Evolutionary conservation across 768 basidiomycete species (phyloP).

Genomic region (Mycena vulgaris): DNA sequence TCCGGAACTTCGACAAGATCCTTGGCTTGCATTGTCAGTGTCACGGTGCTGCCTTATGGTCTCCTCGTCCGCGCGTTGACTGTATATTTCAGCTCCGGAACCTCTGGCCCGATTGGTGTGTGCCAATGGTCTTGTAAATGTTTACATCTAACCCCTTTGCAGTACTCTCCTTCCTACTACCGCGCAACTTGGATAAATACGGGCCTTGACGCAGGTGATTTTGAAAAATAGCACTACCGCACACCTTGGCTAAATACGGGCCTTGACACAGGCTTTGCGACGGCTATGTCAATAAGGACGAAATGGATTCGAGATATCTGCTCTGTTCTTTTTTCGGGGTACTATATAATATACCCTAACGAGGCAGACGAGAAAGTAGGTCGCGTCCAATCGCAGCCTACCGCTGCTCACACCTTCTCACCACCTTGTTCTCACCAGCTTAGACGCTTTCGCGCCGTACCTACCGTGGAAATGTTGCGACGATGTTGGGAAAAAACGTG

Average conservation of each 20-base stretch:
- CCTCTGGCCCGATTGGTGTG: constrained; percentile 81
- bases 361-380: constrained; percentile 97
- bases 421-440: too few species aligned
- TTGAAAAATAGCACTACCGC: too few species aligned
- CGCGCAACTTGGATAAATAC: constrained; percentile 52
- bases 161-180: constrained; percentile 96
- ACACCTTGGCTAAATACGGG: constrained; percentile 99
- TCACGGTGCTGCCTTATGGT: not conserved
- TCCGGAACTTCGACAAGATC: constrained; percentile 88
- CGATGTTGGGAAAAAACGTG: constrained; percentile 99
- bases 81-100: constrained; percentile 80
- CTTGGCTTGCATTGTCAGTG: constrained; percentile 84
- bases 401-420: not conserved
- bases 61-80: constrained; percentile 16
- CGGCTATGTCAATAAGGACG: constrained; percentile 92
- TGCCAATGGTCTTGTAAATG: not conserved
- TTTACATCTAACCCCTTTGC: too few species aligned
- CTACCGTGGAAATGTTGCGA: constrained; percentile 96
- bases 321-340: constrained; percentile 87
- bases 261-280: constrained; percentile 97
- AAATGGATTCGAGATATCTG: constrained; percentile 93
- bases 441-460: constrained; percentile 91
- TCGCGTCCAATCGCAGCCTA: not conserved
- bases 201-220: not conserved
- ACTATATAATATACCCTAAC: constrained; percentile 90